Base-by-base conservation (phyloP, 257 asterid species). In the Osmanthus fragrans region DNA sequence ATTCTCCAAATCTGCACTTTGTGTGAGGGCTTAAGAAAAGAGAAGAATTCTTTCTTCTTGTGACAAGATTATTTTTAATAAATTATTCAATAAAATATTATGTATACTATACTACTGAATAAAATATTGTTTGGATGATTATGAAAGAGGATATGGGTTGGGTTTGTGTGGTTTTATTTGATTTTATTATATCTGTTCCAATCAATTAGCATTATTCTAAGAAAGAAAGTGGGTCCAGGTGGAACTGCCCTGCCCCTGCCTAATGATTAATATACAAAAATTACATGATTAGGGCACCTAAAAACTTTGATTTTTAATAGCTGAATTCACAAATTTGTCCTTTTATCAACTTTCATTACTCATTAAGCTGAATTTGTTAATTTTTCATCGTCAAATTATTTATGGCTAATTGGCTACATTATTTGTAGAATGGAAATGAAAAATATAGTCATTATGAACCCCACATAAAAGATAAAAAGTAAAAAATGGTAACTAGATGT, bases 201-300 rank as follows among this genome's bases (percentile, higher is more conserved):
- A 73, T 73, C 10, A 21, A 78, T 58, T 33, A 49, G 49, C 27
- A 70, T 49, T 70, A 71, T 27, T 73, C 15, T 21, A 74, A 73
- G 18, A 32, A 49, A 23, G 78, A 36, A 73, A 73, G 84, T 73
- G 89, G 91, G 90, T 72, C 89, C 88, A 81, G 60, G 82, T 85
- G 91, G 85, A 80, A 74, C 82, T 78, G 36, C 33, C 73, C 88
- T 81, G 87, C 73, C 83, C 73, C 88, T 81, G 87, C 73, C 83
- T 74, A 66, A 82, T 83, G 81, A 71, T 68, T 75, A 58, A 81
- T 65, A 56, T 47, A 10, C 13, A 16, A 88, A 73, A 72, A 45
- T 81, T 76, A 56, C 77, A 83, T 84, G 81, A 77, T 85, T 77
- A 68, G 73, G 74, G 76, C 85, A 73, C 72, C 84, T 68, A 74